Evolutionary conservation across 106 monocot species (phyloP).

Genomic region (Vanilla planifolia): DNA sequence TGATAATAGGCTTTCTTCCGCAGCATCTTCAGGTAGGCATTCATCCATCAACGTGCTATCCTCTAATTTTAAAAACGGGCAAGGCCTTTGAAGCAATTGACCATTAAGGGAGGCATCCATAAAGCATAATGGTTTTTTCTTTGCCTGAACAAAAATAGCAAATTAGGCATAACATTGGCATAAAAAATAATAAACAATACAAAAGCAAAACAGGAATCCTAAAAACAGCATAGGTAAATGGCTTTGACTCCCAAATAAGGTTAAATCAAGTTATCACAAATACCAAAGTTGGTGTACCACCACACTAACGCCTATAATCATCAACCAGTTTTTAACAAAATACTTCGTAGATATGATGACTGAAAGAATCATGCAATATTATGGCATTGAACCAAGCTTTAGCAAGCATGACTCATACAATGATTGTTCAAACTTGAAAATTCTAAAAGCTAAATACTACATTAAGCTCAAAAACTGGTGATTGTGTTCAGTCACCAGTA

Average conservation of each 20-base stretch:
- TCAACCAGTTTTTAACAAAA: too few relatives aligned
- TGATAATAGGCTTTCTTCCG: slow-evolving; percentile 11
- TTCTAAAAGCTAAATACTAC: too few relatives aligned
- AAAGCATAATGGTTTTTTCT: slow-evolving; percentile 66
- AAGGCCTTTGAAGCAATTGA: slow-evolving; percentile 35
- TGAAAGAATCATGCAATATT: too few relatives aligned
- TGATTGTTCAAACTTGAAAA: background rate
- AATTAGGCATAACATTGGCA: background rate
- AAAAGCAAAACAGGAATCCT: background rate
- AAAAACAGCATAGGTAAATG: background rate
- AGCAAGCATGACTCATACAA: background rate
- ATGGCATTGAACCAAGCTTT: too few relatives aligned
- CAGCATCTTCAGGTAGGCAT: background rate
- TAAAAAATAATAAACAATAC: background rate
- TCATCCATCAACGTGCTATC: background rate
- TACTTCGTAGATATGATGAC: too few relatives aligned
- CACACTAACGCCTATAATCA: too few relatives aligned
- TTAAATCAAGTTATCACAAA: background rate
- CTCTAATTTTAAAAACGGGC: slow-evolving; percentile 7
- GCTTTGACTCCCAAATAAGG: background rate
- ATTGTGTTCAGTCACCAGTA: background rate
- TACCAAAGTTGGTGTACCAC: too few relatives aligned
- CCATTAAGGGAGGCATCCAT: slow-evolving; percentile 34
- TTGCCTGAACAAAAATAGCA: slow-evolving; percentile 49
- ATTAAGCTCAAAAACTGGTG: background rate